A percentile compares a stretch with the other conserved stretches of the same genome.
Conservation (phyloP, 2,329 filamentous ascomycete species). For the Drechslerella stenobrocha region DNA sequence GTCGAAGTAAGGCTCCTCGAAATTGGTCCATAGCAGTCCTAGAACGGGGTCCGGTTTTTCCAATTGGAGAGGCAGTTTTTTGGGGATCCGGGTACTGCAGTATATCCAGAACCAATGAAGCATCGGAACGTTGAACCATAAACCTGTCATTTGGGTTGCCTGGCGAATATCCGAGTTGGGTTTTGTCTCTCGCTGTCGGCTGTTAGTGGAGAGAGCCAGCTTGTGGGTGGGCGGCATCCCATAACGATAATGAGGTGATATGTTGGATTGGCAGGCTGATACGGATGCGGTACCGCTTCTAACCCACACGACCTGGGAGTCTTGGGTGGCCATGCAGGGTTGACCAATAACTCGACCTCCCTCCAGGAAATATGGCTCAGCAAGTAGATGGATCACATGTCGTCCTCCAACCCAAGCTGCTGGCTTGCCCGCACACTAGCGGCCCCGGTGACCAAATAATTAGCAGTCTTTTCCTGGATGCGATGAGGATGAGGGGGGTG, state of each 20-base stretch:
- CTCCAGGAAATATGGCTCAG: too few relatives aligned
- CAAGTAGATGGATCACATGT: slow-evolving; percentile 18
- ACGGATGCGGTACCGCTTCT: slow-evolving; percentile 35
- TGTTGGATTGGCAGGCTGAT: slow-evolving; percentile 18
- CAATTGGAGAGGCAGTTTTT: not conserved
- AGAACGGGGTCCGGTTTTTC: slow-evolving; percentile 9
- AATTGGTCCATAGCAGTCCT: not conserved
- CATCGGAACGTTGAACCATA: slow-evolving; percentile 38
- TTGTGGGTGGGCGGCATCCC: slow-evolving; percentile 20
- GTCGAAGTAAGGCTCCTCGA: slow-evolving; percentile 9
- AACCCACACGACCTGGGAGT: slow-evolving; percentile 9
- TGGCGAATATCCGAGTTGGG: slow-evolving; percentile 16
- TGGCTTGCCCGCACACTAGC: slow-evolving; percentile 13
- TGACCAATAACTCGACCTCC: too few relatives aligned
- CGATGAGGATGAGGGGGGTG: not conserved
- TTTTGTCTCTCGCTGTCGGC: slow-evolving; percentile 31
- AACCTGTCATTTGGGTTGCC: slow-evolving; percentile 34
- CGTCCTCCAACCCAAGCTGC: slow-evolving; percentile 13
- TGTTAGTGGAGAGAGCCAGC: slow-evolving; percentile 11
- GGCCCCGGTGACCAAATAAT: slow-evolving; percentile 18
- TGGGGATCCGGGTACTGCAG: slow-evolving; percentile 5
- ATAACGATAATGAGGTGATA: slow-evolving; percentile 6
- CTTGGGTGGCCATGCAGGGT: too few relatives aligned
- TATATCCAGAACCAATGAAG: slow-evolving; percentile 20
- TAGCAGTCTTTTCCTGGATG: slow-evolving; percentile 4